Evolutionary conservation across 768 basidiomycete species (phyloP).

Genomic region (Collybia sp.): DNA sequence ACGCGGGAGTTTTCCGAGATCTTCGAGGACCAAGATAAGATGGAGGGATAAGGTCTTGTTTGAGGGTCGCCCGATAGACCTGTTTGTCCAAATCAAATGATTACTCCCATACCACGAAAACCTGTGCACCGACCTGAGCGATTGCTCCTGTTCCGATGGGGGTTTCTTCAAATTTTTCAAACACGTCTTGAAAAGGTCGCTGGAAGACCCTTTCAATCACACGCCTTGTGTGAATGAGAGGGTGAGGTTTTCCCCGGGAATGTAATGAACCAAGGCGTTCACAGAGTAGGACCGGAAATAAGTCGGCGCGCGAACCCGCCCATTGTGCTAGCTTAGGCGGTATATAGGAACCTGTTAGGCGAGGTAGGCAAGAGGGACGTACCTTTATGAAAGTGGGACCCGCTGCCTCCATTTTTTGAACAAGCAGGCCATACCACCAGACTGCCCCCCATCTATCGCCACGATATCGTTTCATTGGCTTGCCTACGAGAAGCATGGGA

Average conservation of each 20-base stretch:
- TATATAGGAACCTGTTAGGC: slow-evolving; percentile 9
- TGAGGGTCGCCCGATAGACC: slow-evolving; percentile 89
- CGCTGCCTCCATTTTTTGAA: slow-evolving; percentile 86
- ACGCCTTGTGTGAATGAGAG: slow-evolving; percentile 69
- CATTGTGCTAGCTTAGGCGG: slow-evolving; percentile 83
- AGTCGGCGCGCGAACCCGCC: slow-evolving; percentile 93
- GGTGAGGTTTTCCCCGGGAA: slow-evolving; percentile 82
- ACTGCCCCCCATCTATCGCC: slow-evolving; percentile 90
- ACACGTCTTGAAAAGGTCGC: slow-evolving; percentile 80
- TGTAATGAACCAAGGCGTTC: slow-evolving; percentile 81
- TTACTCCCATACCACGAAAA: not conserved
- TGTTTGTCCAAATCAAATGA: slow-evolving; percentile 18
- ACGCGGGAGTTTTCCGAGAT: slow-evolving; percentile 40
- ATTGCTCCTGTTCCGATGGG: slow-evolving; percentile 99
- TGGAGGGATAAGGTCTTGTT: slow-evolving; percentile 78
- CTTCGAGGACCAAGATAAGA: slow-evolving; percentile 79
- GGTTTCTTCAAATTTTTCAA: slow-evolving; percentile 79
- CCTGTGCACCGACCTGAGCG: slow-evolving; percentile 58
- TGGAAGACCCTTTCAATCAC: slow-evolving; percentile 85
- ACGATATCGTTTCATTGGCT: slow-evolving; percentile 44
- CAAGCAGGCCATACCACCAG: slow-evolving; percentile 96
- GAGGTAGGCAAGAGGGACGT: slow-evolving; percentile 9
- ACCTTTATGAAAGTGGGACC: slow-evolving; percentile 98
- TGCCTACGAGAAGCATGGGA: slow-evolving; percentile 79
- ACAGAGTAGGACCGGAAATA: slow-evolving; percentile 87